phyloP scores from a whole-genome alignment of 192 early-diverging fungal species.

The Umbelopsis isabellina region DNA sequence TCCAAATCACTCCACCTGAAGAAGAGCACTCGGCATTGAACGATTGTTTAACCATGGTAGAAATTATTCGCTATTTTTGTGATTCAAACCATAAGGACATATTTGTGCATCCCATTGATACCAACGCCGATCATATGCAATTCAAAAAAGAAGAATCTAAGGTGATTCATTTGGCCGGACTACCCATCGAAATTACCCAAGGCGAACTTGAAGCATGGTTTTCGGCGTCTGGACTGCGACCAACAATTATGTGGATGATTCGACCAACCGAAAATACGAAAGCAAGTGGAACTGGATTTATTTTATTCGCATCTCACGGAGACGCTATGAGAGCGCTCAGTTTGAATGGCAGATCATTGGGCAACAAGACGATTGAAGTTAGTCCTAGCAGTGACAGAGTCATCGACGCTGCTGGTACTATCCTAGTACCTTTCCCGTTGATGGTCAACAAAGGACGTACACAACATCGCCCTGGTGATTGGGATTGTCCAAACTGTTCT shows the following conservation, averaged over 20 bases:
- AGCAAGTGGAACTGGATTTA: conserved; percentile 68
- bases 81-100: conserved; percentile 57
- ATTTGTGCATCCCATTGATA: conserved; percentile 65
- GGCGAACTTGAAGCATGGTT: conserved; percentile 66
- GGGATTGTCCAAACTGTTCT: conserved; percentile 71
- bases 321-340: conserved; percentile 66
- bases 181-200: conserved; percentile 65
- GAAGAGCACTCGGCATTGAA: conserved; percentile 61
- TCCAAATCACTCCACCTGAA: conserved; percentile 51
- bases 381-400: conserved; percentile 62
- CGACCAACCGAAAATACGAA: conserved; percentile 56
- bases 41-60: conserved; percentile 63
- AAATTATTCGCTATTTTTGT: conserved; percentile 55
- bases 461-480: conserved; percentile 64
- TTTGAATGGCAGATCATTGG: conserved; percentile 65
- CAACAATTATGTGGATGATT: conserved; percentile 66
- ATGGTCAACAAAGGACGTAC: conserved; percentile 43
- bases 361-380: conserved; percentile 63
- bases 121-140: conserved; percentile 60
- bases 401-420: conserved; percentile 59
- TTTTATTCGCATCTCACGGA: conserved; percentile 62
- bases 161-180: conserved; percentile 64
- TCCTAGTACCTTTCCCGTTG: conserved; percentile 58
- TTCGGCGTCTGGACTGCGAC: conserved; percentile 51
- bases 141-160: conserved; percentile 67